Evolutionary conservation across 768 basidiomycete species (phyloP), one percentile per base, ranked within the genome.

Genomic region (Boletus tomentosulus): DNA sequence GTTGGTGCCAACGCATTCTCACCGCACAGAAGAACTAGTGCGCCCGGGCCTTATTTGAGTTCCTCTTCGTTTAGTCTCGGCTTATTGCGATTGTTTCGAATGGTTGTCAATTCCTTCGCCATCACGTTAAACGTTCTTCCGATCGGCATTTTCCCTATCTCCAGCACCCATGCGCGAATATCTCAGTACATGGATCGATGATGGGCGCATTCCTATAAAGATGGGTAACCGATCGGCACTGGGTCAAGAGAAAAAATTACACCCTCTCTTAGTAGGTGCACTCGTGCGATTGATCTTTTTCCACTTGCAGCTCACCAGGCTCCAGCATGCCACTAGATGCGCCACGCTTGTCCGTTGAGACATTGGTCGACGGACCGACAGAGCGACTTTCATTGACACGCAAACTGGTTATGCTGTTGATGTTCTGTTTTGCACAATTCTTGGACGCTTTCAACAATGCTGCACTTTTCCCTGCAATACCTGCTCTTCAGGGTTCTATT

Each of bases 361-460:
- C 49, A 4, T 19, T 44, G 31, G 27, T 43, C 37, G 50, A 60
- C 39, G 39, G 39, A 31, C 38, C 25, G 1, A 43, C 54, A 27
- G 55, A 52, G 19, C 46, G 3, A 22, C 55, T 68, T 49, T 71
- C 66, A 35, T 53, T 45, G 46, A 46, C 54, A 34, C 66, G 61
- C 51, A 74, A 66, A 61, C 50, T 46, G 2, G 19, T 66, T 22
- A 53, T 79, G 15, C 63, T 79, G 1, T 28, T 58, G 11, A 53
- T 76, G 11, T 71, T 78, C 35, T 78, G 75, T 56, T 63, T 71
- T 19, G 72, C 76, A 13, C 69, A 74, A 45, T 77, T 76, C 56
- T 60, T 78, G 49, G 79, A 79, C 33, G 61, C 72, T 12, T 74
- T 79, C 64, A 74, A 72, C 57, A 75, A 73, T 54, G 69, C 73